Evolutionary conservation across 2,329 filamentous ascomycete species (phyloP), one percentile per base, ranked within the genome.

Genomic region (Botrytis pseudocinerea): DNA sequence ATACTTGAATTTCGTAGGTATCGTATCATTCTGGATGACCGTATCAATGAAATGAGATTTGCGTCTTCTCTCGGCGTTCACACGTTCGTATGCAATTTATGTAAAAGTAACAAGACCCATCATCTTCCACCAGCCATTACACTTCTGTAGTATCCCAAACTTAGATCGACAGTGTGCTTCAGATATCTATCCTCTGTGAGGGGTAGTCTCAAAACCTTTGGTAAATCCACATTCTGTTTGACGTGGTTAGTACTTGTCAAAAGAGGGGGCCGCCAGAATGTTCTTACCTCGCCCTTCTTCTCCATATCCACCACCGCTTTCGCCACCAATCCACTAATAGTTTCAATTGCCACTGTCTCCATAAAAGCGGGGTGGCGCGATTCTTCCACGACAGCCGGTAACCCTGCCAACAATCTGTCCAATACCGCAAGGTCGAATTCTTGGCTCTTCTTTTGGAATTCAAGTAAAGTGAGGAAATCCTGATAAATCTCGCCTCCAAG

Each of bases 401-500:
- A 81, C 48, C 88, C 87, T 42, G 85, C 82, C 66, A 90, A 80
- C n/a, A 92, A 80, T 73, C 85, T 87, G 60, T 90, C 87, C 35
- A 91, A 83, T 10, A 89, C 81, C 62, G 82, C 79, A 38, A 85
- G 81, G 20, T 86, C 80, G 2, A 83, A 81, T 25, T 75, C 78
- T 75, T 85, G 83, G 46, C 75, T 77, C 44, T 80, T 81, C 76
- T 82, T 83, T 54, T 83, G 82, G 38, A 82, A 80, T 71, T 84
- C 82, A 74, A 90, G 78, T 32, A 91, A 80, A 63, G 84, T 81
- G 61, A 91, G 82, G 82, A 91, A 91, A 65, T 88, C 83, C 76
- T 85, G 83, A 81, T 97, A 98, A 38, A 98, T 89, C 76, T 92
- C 90, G 7, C 94, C 95, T 42, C 94, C 95, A 28, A 89, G 83